A percentile compares a stretch with the other conserved stretches of the same genome.
These are phyloP conservation scores for Salix arbutifolia DNA, from an alignment of 345 rosid genomes.

Conservation along the genomic window DNA sequence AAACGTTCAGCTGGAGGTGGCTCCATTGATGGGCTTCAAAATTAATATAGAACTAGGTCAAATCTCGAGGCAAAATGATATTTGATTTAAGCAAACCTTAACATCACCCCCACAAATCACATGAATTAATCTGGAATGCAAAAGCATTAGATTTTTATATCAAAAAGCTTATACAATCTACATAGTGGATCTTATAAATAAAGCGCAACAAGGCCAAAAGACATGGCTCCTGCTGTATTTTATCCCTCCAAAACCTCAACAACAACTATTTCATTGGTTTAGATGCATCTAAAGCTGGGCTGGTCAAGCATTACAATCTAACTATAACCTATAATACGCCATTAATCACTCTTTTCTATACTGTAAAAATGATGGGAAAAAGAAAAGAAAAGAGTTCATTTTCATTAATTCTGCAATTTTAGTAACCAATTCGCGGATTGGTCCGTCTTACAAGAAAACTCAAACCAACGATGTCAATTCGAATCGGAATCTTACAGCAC, in stretches of 20 bases:
- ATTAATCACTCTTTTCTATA: background rate
- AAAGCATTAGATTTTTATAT: background rate
- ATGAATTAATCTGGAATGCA: background rate
- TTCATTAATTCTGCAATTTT: background rate
- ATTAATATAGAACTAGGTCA: no score
- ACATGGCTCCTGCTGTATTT: background rate
- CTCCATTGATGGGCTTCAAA: no score
- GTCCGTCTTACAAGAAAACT: background rate
- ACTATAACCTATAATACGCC: background rate
- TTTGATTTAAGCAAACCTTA: background rate
- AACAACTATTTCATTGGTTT: background rate
- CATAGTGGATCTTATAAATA: no score
- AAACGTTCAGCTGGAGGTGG: no score
- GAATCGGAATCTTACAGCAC: constrained; percentile 4
- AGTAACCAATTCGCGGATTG: background rate
- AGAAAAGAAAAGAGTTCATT: background rate
- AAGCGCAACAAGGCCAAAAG: background rate
- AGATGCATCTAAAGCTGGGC: background rate
- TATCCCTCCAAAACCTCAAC: background rate
- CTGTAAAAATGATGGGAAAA: background rate
- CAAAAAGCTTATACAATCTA: background rate
- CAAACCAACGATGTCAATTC: background rate
- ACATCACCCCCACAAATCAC: background rate
- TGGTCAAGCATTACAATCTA: background rate
- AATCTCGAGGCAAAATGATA: no score